Evolutionary conservation across 192 early-diverging fungal species (phyloP).

Genomic region (Podila verticillata): DNA sequence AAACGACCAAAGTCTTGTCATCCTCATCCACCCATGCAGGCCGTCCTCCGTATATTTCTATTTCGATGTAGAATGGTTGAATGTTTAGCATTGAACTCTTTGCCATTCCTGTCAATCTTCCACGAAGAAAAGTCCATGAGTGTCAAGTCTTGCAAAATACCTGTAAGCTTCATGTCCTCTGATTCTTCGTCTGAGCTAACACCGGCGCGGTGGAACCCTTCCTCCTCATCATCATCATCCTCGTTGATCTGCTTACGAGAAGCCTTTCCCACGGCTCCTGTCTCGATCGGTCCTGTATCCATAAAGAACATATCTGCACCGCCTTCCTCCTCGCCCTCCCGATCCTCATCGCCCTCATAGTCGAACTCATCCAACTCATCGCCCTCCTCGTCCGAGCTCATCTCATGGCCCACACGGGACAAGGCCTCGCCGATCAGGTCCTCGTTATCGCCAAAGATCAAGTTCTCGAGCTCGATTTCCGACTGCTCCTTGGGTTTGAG

Average conservation of each 20-base stretch:
- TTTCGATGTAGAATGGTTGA: background rate
- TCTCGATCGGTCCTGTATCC: constrained; percentile 31
- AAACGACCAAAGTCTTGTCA: constrained; percentile 74
- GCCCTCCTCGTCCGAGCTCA: constrained; percentile 49
- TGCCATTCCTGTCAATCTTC: no score
- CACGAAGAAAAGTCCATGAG: background rate
- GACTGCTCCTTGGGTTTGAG: constrained; percentile 67
- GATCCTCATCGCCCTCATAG: constrained; percentile 13
- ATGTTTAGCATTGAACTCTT: background rate
- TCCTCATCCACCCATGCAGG: constrained; percentile 86
- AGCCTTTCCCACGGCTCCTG: background rate
- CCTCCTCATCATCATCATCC: constrained; percentile 30
- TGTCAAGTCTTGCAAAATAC: background rate
- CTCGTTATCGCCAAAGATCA: constrained; percentile 79
- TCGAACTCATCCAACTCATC: constrained; percentile 52
- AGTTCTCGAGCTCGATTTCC: constrained; percentile 76
- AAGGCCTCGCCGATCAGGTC: constrained; percentile 39
- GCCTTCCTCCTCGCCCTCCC: constrained; percentile 7
- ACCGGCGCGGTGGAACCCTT: constrained; percentile 12
- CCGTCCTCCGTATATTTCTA: constrained; percentile 40
- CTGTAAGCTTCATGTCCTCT: constrained; percentile 3
- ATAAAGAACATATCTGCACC: constrained; percentile 52
- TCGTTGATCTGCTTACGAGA: constrained; percentile 17
- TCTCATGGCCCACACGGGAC: constrained; percentile 49
- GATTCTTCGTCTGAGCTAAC: constrained; percentile 15